Percentiles rank a stretch among this genome's conserved stretches.
phyloP scores from a whole-genome alignment of 306 rosid genomes.

The Sindora glabra region DNA sequence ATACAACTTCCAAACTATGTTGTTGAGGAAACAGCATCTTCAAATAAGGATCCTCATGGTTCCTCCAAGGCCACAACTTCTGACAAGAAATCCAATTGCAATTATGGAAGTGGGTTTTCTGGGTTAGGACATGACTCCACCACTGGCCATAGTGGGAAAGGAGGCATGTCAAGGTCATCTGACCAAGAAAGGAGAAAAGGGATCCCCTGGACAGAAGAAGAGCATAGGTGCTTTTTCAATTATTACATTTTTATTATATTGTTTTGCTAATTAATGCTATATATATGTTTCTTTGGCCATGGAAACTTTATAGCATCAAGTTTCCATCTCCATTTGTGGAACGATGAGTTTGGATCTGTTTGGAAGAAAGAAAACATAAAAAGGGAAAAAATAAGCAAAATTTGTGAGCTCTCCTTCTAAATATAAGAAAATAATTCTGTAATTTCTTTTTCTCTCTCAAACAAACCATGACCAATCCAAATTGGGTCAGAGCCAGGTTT shows the following conservation, averaged over 20 bases:
- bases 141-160: conserved; percentile 57
- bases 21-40: conserved; percentile 41
- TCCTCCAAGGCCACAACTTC: conserved; percentile 44
- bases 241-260: no score
- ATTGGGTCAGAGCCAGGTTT: not conserved
- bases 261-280: no score
- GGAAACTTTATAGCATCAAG: not conserved
- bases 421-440: no score
- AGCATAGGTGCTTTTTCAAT: conserved; percentile 66
- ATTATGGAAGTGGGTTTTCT: conserved; percentile 60
- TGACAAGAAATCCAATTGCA: conserved; percentile 62
- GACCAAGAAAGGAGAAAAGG: conserved; percentile 95
- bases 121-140: conserved; percentile 55
- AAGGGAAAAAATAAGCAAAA: no score
- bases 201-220: conserved; percentile 99
- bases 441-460: no score
- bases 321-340: not conserved
- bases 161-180: conserved; percentile 63
- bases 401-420: no score
- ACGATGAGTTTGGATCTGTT: not conserved
- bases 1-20: conserved; percentile 56
- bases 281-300: not conserved
- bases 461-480: not conserved
- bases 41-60: conserved; percentile 49
- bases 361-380: no score